These are phyloP conservation scores for Hypericum androsaemum DNA, from an alignment of 345 rosid genomes.

Conservation along the genomic window DNA sequence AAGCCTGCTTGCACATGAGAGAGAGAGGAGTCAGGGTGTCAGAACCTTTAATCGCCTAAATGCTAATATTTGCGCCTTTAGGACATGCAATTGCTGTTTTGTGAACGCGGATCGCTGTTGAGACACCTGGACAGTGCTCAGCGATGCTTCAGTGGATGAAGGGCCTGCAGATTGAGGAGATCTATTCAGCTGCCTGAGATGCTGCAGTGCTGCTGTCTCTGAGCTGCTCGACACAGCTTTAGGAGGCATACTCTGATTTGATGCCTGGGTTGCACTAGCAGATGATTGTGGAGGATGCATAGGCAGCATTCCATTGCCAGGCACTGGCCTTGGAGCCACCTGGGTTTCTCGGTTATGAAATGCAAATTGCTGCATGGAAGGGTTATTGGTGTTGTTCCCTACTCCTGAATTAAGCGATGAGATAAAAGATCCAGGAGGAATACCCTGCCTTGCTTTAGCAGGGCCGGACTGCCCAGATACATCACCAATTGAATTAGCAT, in stretches of 20 bases:
- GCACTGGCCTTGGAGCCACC: slow-evolving; percentile 40
- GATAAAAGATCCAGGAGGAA: slow-evolving; percentile 42
- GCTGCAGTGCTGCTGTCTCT: slow-evolving; percentile 54
- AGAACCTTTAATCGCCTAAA: slow-evolving; percentile 89
- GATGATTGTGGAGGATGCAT: slow-evolving; percentile 63
- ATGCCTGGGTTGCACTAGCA: slow-evolving; percentile 36
- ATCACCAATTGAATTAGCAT: slow-evolving; percentile 69
- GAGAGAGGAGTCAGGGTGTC: slow-evolving; percentile 7
- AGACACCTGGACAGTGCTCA: slow-evolving; percentile 36
- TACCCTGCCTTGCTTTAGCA: slow-evolving; percentile 47
- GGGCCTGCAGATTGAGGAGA: slow-evolving; percentile 42
- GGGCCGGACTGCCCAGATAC: slow-evolving; percentile 70
- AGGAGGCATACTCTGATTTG: slow-evolving; percentile 43
- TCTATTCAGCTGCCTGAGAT: slow-evolving; percentile 53
- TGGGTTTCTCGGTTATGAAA: slow-evolving; percentile 61
- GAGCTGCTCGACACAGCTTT: slow-evolving; percentile 38
- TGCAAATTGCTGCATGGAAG: slow-evolving; percentile 47
- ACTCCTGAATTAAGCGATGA: slow-evolving; percentile 43
- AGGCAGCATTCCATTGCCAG: slow-evolving; percentile 61
- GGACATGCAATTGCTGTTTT: slow-evolving; percentile 91
- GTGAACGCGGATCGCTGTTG: slow-evolving; percentile 67
- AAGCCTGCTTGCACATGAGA: background rate
- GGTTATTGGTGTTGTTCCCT: slow-evolving; percentile 31
- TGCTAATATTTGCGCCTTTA: slow-evolving; percentile 95
- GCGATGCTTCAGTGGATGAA: slow-evolving; percentile 36